These are phyloP conservation scores for Astragalus membranaceus DNA, from an alignment of 306 rosid genomes.

Conservation along the genomic window DNA sequence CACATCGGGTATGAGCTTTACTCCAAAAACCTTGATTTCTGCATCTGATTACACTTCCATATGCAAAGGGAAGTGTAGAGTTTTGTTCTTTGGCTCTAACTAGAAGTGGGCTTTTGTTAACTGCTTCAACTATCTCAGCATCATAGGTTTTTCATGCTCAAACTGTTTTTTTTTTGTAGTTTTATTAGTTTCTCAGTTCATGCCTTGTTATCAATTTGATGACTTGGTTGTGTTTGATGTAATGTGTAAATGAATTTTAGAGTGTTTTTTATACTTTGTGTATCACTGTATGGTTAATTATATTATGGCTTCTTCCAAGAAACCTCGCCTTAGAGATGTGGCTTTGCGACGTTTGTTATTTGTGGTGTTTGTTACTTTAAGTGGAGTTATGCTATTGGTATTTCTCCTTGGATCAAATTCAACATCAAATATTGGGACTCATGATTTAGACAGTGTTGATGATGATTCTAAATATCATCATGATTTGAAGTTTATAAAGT, in stretches of 20 bases:
- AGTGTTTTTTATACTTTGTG: constrained; percentile 10
- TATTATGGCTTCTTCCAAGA: constrained; percentile 46
- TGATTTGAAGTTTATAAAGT: constrained; percentile 18
- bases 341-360: constrained; percentile 62
- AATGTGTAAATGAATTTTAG: constrained; percentile 12
- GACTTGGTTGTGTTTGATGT: constrained; percentile 16
- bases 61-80: constrained; percentile 10
- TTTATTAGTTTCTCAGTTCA: constrained; percentile 13
- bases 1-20: constrained; percentile 14
- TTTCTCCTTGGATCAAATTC: constrained; percentile 52
- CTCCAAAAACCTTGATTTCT: constrained; percentile 6
- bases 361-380: constrained; percentile 44
- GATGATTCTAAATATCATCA: constrained; percentile 27
- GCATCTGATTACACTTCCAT: constrained; percentile 16
- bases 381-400: constrained; percentile 56
- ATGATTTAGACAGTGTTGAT: constrained; percentile 24
- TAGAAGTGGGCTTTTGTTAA: constrained; percentile 22
- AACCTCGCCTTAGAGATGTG: constrained; percentile 45
- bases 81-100: constrained; percentile 19
- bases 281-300: constrained; percentile 12
- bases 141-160: constrained; percentile 38
- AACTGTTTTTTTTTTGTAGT: neutral
- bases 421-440: constrained; percentile 1
- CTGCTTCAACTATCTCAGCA: constrained; percentile 28
- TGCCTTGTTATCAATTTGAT: neutral